Percentiles rank a stretch among this genome's conserved stretches.
These are phyloP conservation scores for Dysphania ambrosioides DNA, from an alignment of 148 eudicot species.

Conservation along the genomic window DNA sequence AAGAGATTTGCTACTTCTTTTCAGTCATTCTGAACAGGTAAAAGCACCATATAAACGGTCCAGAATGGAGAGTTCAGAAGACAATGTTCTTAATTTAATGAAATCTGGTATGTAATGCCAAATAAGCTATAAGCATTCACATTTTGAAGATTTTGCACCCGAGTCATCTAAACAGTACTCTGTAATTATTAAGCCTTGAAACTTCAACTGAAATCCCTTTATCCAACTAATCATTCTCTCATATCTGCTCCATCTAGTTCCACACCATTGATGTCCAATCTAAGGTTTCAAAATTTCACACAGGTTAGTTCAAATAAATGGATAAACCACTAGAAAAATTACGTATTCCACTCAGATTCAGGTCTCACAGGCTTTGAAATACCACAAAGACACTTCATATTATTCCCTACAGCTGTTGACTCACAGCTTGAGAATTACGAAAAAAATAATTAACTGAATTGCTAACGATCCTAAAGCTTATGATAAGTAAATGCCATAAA, in stretches of 20 bases:
- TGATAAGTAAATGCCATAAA: not conserved
- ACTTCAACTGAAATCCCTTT: too few relatives aligned
- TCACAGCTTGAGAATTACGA: not conserved
- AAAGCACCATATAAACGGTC: not conserved
- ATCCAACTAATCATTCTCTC: too few relatives aligned
- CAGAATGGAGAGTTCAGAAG: not conserved
- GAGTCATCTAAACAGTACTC: too few relatives aligned
- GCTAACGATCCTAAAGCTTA: not conserved
- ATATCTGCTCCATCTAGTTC: too few relatives aligned
- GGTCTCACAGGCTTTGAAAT: not conserved
- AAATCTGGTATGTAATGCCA: not conserved
- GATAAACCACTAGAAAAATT: not conserved
- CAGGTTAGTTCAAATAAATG: too few relatives aligned
- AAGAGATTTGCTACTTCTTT: not conserved
- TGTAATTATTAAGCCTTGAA: too few relatives aligned
- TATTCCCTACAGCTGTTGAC: not conserved
- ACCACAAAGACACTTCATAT: not conserved
- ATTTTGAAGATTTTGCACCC: not conserved
- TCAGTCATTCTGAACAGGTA: not conserved
- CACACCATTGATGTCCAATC: not conserved
- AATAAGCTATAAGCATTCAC: not conserved
- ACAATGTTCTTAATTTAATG: not conserved
- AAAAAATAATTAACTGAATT: not conserved
- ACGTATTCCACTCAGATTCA: not conserved
- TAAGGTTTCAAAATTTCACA: not conserved